phyloP scores from a whole-genome alignment of 768 basidiomycete species.

The Strobilomyces echinocephalus region DNA sequence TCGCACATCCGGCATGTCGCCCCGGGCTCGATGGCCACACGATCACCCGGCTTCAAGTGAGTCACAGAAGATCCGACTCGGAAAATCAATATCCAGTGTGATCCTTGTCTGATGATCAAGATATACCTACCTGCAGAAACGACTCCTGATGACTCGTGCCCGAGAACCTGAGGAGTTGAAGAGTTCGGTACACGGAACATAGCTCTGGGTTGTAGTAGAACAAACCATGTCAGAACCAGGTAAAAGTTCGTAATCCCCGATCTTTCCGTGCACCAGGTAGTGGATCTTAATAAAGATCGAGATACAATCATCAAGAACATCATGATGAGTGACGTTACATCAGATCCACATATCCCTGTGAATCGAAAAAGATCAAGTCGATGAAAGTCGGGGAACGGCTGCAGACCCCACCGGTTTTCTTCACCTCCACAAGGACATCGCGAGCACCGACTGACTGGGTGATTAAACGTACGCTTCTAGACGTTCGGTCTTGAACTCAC shows the following conservation, averaged over 20 bases:
- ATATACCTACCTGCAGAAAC: slow-evolving; percentile 64
- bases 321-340: slow-evolving; percentile 43
- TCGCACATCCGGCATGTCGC: slow-evolving; percentile 79
- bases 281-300: slow-evolving; percentile 50
- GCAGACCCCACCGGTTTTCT: slow-evolving; percentile 73
- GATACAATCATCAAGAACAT: slow-evolving; percentile 1
- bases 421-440: slow-evolving; percentile 85
- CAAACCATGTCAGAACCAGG: slow-evolving; percentile 63
- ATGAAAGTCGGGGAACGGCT: background rate
- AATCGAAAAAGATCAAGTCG: slow-evolving; percentile 9
- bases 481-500: slow-evolving; percentile 33
- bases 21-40: slow-evolving; percentile 91
- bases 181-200: background rate
- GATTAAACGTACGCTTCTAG: slow-evolving; percentile 6
- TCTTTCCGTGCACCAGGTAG: slow-evolving; percentile 72
- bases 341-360: slow-evolving; percentile 86
- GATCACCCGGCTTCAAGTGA: slow-evolving; percentile 73
- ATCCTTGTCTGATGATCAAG: background rate
- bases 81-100: background rate
- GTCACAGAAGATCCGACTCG: slow-evolving; percentile 74
- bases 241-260: slow-evolving; percentile 75
- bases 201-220: slow-evolving; percentile 2
- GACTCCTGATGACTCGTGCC: slow-evolving; percentile 88
- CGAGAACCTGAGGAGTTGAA: slow-evolving; percentile 62
- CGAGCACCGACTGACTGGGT: slow-evolving; percentile 50